Evolutionary conservation across 1,139 yeast species (phyloP), one percentile per base, ranked within the genome.

Genomic region (Yamadazyma songkhlaensis): DNA sequence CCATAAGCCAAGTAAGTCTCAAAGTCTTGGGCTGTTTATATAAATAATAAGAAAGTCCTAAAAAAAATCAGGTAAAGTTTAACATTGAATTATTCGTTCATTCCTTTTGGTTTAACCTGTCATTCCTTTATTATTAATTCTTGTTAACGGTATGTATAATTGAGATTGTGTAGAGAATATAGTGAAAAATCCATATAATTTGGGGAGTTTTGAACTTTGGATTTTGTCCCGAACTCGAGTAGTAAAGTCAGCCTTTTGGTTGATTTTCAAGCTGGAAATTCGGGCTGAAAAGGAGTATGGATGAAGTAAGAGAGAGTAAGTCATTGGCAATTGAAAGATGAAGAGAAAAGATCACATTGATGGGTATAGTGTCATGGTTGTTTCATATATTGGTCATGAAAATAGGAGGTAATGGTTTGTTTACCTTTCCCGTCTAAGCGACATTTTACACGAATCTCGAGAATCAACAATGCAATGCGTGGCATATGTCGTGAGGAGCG

Each of bases 81-180:
- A 17, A 17, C 20, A 17, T 17, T 17, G 31, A 28, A 20, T 24
- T 31, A 31, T 11, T 12, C 21, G 27, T 25, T 28, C 23, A 22
- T 37, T 21, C 32, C 23, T 41, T 17, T 46, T 37, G 48, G 51
- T 48, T 48, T 48, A 48, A 48, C 51, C 51, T 48, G 51, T 48
- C 51, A 34, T 47, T 48, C 51, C 51, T 48, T 48, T 38, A 22
- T 45, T 39, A 22, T 12, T 29, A 25, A 29, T 22, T 29, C n/a
- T 25, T 9, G 24, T 25, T 20, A 33, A 27, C 13, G 25, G 36
- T 27, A 27, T 27, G 36, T 27, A 27, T 27, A 15, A 17, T 5
- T 9, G 20, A 27, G 30, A 5, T 25, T 12, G 27, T n/a, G 27
- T 4, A 12, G 4, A 25, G 27, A 4, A 25, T 25, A n/a, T n/a